These are phyloP conservation scores for Bromus sterilis DNA, from an alignment of 176 grass and related monocot species.

Conservation along the genomic window DNA sequence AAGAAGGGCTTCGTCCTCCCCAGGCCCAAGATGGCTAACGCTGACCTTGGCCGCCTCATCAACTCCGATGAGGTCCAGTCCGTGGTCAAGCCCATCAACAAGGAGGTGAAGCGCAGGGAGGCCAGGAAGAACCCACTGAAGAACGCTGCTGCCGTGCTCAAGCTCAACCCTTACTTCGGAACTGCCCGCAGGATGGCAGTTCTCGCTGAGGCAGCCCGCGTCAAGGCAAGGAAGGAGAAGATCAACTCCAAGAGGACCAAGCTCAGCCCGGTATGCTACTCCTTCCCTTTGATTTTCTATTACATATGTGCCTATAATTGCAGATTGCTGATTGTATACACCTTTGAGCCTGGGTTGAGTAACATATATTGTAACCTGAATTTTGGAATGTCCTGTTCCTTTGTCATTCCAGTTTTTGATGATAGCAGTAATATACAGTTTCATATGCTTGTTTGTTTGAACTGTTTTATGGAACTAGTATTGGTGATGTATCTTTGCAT, in stretches of 20 bases:
- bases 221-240: slow-evolving; percentile 81
- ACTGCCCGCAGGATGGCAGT: slow-evolving; percentile 77
- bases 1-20: slow-evolving; percentile 91
- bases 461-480: no score
- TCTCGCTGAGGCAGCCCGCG: slow-evolving; percentile 57
- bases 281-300: not conserved
- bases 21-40: slow-evolving; percentile 72
- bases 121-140: slow-evolving; percentile 80
- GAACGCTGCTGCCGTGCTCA: slow-evolving; percentile 65
- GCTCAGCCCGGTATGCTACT: slow-evolving; percentile 33
- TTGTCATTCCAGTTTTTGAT: no score
- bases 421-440: no score
- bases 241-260: slow-evolving; percentile 58
- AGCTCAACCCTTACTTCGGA: slow-evolving; percentile 64
- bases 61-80: slow-evolving; percentile 91
- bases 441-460: no score
- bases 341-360: no score
- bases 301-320: not conserved
- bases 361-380: no score
- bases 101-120: slow-evolving; percentile 60
- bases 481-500: no score
- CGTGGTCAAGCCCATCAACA: slow-evolving; percentile 74
- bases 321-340: no score
- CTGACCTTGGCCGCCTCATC: slow-evolving; percentile 73
- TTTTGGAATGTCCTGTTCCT: no score